These are phyloP conservation scores for Calonectria pseudoturangicola DNA, from an alignment of 2,329 filamentous ascomycete genomes.

Conservation along the genomic window DNA sequence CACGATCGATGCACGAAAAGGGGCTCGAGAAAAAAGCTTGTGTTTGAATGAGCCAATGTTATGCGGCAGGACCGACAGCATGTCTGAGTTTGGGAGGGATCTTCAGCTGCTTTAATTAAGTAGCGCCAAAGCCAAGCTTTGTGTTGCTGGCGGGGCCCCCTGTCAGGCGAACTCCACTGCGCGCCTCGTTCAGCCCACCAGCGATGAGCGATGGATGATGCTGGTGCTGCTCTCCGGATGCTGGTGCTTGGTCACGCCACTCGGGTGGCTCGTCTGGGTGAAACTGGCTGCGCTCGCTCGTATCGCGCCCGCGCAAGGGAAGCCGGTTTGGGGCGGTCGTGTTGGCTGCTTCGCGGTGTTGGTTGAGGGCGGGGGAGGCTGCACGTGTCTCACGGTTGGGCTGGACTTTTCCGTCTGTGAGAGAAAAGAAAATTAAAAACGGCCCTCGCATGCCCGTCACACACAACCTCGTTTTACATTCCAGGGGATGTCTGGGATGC, in stretches of 20 bases:
- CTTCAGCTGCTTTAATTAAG: conserved; percentile 19
- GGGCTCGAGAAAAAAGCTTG: conserved; percentile 20
- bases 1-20: conserved; percentile 26
- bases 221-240: too few relatives aligned
- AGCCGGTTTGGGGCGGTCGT: not conserved
- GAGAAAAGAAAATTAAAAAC: conserved; percentile 3
- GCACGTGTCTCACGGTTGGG: conserved; percentile 1
- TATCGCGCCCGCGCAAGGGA: conserved; percentile 9
- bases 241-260: conserved; percentile 1
- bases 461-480: not conserved
- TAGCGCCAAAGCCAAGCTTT: conserved; percentile 25
- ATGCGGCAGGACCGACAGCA: conserved; percentile 1
- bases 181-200: conserved; percentile 24
- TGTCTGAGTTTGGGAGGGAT: conserved; percentile 16
- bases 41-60: conserved; percentile 9
- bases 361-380: not conserved
- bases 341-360: not conserved
- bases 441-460: not conserved
- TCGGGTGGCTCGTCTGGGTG: not conserved
- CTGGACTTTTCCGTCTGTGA: not conserved
- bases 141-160: not conserved
- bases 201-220: not conserved
- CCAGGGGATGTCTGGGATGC: not conserved
- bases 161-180: conserved; percentile 9
- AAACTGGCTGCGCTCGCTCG: conserved; percentile 8